Conservation (phyloP, 208 protist genomes). For the Angomonas ambiguus region DNA sequence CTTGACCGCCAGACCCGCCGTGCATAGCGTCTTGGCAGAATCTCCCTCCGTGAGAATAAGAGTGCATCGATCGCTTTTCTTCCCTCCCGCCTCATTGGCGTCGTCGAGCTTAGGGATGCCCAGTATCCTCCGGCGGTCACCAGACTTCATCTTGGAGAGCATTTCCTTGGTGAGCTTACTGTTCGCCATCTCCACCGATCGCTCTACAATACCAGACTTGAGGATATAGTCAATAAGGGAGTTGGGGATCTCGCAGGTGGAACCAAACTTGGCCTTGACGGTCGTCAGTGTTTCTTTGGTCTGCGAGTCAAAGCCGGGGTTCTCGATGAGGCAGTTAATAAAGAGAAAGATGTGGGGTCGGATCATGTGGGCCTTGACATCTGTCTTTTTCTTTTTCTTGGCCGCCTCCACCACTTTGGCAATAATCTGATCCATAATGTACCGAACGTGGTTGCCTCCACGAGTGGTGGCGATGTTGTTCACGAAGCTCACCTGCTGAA, state of each 20-base stretch:
- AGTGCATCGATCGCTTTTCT: slow-evolving; percentile 95
- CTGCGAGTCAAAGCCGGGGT: slow-evolving; percentile 99
- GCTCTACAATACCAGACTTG: slow-evolving; percentile 95
- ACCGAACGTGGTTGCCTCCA: slow-evolving; percentile 99
- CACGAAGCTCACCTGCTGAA: slow-evolving; percentile 99
- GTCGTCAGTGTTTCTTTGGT: slow-evolving; percentile 99
- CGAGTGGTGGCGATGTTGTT: slow-evolving; percentile 99
- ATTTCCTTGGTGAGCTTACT: slow-evolving; percentile 93
- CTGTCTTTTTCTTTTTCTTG: slow-evolving; percentile 96
- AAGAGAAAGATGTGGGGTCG: slow-evolving; percentile 99
- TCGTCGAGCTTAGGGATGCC: slow-evolving; percentile 99
- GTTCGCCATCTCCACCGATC: slow-evolving; percentile 94
- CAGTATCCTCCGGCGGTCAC: slow-evolving; percentile 77
- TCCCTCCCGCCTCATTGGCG: slow-evolving; percentile 98
- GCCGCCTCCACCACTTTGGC: slow-evolving; percentile 86
- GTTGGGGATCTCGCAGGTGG: slow-evolving; percentile 92
- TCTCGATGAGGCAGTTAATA: slow-evolving; percentile 99
- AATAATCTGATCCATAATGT: slow-evolving; percentile 96
- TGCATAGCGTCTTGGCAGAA: slow-evolving; percentile 98
- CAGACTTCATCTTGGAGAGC: slow-evolving; percentile 66
- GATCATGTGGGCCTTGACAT: slow-evolving; percentile 96
- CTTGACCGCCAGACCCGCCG: slow-evolving; percentile 97
- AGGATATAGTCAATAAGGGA: slow-evolving; percentile 94
- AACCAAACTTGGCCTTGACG: slow-evolving; percentile 94
- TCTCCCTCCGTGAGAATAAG: slow-evolving; percentile 99